Conservation (phyloP, 768 basidiomycete genomes). For the Phanerochaete sordida region DNA sequence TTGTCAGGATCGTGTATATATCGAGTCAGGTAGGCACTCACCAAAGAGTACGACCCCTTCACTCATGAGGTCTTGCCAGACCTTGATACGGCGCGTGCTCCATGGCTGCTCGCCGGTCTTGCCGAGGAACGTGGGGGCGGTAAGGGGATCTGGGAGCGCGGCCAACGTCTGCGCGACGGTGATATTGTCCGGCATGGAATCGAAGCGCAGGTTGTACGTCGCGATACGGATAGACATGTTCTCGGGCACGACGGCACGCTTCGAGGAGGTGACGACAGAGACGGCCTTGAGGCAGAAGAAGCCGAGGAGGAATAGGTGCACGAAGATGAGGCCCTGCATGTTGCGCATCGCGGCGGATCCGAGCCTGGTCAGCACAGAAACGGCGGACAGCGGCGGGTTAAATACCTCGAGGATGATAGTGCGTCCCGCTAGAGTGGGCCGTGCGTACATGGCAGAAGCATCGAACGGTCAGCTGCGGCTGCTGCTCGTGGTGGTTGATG, state of each 20-base stretch:
- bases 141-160: constrained; percentile 39
- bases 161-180: constrained; percentile 44
- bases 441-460: not conserved
- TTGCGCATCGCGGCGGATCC: too few relatives aligned
- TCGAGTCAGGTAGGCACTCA: constrained; percentile 15
- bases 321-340: constrained; percentile 9
- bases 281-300: constrained; percentile 11
- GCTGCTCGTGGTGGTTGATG: not conserved
- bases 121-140: constrained; percentile 29
- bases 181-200: constrained; percentile 47
- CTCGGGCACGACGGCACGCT: not conserved
- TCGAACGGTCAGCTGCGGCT: not conserved
- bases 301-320: constrained; percentile 3
- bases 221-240: constrained; percentile 28
- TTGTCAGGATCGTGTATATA: not conserved
- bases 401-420: constrained; percentile 11
- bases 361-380: not conserved
- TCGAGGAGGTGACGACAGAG: not conserved
- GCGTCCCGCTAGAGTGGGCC: not conserved
- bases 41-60: constrained; percentile 39
- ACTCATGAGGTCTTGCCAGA: constrained; percentile 42
- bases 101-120: constrained; percentile 45
- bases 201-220: constrained; percentile 54
- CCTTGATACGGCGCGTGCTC: constrained; percentile 46
- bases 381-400: not conserved